These are phyloP conservation scores for Rhododendron ovatum DNA, from an alignment of 148 eudicot species.

Conservation along the genomic window DNA sequence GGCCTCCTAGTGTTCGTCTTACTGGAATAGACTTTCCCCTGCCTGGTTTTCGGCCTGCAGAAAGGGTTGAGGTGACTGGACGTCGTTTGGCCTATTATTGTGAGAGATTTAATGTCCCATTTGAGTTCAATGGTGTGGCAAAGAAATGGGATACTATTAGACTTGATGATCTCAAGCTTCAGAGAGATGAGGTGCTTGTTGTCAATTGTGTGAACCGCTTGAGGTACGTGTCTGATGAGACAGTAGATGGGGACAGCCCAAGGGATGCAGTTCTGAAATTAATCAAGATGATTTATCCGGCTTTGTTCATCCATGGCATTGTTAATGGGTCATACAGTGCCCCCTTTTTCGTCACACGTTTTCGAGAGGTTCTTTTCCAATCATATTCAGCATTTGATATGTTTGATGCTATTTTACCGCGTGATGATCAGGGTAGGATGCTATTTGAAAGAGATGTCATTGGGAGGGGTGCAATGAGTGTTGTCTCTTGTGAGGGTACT, in stretches of 20 bases:
- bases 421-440: constrained; percentile 28
- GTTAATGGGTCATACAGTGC: constrained; percentile 33
- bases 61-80: constrained; percentile 52
- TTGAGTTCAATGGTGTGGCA: constrained; percentile 48
- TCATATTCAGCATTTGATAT: constrained; percentile 34
- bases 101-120: constrained; percentile 44
- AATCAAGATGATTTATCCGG: constrained; percentile 31
- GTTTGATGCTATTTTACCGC: constrained; percentile 25
- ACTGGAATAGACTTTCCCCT: constrained; percentile 62
- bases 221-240: constrained; percentile 33
- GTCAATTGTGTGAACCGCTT: constrained; percentile 36
- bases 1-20: constrained; percentile 49
- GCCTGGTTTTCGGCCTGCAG: constrained; percentile 55
- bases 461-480: constrained; percentile 43
- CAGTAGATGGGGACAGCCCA: constrained; percentile 27
- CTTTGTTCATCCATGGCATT: constrained; percentile 33
- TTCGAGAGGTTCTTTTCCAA: constrained; percentile 33
- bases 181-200: constrained; percentile 25
- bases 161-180: constrained; percentile 36
- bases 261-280: constrained; percentile 34
- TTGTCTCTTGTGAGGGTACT: constrained; percentile 57
- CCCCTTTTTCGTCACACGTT: constrained; percentile 37
- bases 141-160: constrained; percentile 38
- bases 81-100: constrained; percentile 40
- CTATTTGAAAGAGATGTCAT: constrained; percentile 29